Conservation (phyloP, 306 rosid genomes). For the Dalbergia cultrata region DNA sequence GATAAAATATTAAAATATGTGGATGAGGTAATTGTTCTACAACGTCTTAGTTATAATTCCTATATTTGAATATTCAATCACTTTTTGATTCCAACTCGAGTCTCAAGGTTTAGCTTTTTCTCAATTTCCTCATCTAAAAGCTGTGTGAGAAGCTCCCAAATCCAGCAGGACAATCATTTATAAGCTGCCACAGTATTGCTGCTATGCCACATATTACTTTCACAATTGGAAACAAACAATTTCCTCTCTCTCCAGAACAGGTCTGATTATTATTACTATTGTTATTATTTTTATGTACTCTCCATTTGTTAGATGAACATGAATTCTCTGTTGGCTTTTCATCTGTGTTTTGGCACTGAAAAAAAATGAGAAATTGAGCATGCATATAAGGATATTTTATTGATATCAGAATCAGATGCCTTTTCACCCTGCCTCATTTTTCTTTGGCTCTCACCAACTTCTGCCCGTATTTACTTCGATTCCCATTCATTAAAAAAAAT, state of each 20-base stretch:
- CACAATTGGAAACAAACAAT: slow-evolving; percentile 65
- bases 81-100: not conserved
- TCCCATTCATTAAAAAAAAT: not conserved
- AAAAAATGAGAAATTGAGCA: not conserved
- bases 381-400: not conserved
- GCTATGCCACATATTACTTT: slow-evolving; percentile 67
- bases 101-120: slow-evolving; percentile 22
- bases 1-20: slow-evolving; percentile 62
- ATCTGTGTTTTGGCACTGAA: not conserved
- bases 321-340: not conserved
- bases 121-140: slow-evolving; percentile 50
- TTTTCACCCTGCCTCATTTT: too few relatives aligned
- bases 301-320: slow-evolving; percentile 8
- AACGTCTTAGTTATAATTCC: not conserved
- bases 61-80: not conserved
- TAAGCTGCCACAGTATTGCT: slow-evolving; percentile 60
- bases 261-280: slow-evolving; percentile 38
- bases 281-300: not conserved
- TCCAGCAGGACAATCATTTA: slow-evolving; percentile 63
- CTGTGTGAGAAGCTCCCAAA: slow-evolving; percentile 80
- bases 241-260: slow-evolving; percentile 75
- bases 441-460: too few relatives aligned
- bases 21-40: slow-evolving; percentile 62
- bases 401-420: not conserved
- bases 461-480: too few relatives aligned